phyloP scores from a whole-genome alignment of 1,139 yeast species.

The Pichia cactophila region DNA sequence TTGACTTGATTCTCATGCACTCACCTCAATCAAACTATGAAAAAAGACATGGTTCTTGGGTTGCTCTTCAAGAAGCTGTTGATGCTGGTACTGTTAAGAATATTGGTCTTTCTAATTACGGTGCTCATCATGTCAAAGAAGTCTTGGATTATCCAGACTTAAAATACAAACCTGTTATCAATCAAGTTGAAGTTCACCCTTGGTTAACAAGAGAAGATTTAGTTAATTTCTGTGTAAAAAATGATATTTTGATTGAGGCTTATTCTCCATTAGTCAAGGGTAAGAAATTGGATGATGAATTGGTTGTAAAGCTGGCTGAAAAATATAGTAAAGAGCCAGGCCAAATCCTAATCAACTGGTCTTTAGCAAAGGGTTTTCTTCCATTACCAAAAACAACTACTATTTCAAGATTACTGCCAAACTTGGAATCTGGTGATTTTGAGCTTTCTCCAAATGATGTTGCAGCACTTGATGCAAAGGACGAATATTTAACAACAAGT shows the following conservation, averaged over 20 bases:
- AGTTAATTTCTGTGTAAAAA: slow-evolving; percentile 27
- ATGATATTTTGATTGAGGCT: slow-evolving; percentile 41
- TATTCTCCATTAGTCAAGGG: slow-evolving; percentile 50
- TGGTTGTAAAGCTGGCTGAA: slow-evolving; percentile 32
- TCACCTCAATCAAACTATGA: slow-evolving; percentile 32
- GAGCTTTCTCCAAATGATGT: slow-evolving; percentile 1
- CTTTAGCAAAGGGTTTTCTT: slow-evolving; percentile 46
- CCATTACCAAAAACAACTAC: slow-evolving; percentile 53
- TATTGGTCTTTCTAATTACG: slow-evolving; percentile 40
- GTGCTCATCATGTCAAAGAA: slow-evolving; percentile 33
- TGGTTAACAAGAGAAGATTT: slow-evolving; percentile 38
- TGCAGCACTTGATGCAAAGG: not conserved
- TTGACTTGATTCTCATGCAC: slow-evolving; percentile 37
- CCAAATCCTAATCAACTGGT: slow-evolving; percentile 40
- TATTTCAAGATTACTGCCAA: not conserved
- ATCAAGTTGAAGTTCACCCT: slow-evolving; percentile 48
- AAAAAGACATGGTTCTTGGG: slow-evolving; percentile 30
- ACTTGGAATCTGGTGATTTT: slow-evolving; percentile 2
- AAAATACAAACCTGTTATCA: slow-evolving; percentile 37
- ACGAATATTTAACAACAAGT: slow-evolving; percentile 13
- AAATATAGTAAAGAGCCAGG: slow-evolving; percentile 35
- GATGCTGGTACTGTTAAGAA: slow-evolving; percentile 29
- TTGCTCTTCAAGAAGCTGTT: slow-evolving; percentile 37
- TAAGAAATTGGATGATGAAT: slow-evolving; percentile 41
- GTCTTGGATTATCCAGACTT: slow-evolving; percentile 28